Conservation (phyloP, 345 rosid genomes). For the Nasturtium officinale region DNA sequence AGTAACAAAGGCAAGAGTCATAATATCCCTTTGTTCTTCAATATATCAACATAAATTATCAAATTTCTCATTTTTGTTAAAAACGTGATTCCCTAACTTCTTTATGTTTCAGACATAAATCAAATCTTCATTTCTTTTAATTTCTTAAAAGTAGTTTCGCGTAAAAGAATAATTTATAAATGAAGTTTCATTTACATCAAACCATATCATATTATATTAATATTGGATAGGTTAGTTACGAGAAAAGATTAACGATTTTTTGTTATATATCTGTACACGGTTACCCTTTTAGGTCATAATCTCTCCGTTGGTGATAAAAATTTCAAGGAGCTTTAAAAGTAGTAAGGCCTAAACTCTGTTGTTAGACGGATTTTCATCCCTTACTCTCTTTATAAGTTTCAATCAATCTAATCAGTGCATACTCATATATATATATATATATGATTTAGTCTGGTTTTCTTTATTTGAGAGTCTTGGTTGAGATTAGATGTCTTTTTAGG, state of each 20-base stretch:
- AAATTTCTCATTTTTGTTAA: neutral
- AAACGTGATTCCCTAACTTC: neutral
- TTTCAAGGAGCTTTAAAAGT: neutral
- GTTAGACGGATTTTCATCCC: neutral
- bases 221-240: neutral
- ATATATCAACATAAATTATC: neutral
- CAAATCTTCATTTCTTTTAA: no score
- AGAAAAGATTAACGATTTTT: neutral
- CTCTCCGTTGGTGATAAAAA: neutral
- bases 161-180: neutral
- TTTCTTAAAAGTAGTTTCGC: neutral
- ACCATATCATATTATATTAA: neutral
- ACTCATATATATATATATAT: no score
- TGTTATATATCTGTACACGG: neutral
- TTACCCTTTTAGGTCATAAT: neutral
- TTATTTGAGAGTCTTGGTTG: neutral
- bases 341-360: neutral
- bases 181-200: neutral
- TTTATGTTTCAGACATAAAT: neutral
- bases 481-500: neutral
- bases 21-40: slow-evolving; percentile 29
- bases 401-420: no score
- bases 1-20: slow-evolving; percentile 26
- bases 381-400: no score
- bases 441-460: neutral